These are phyloP conservation scores for Clarireedia monteithiana DNA, from an alignment of 2,329 filamentous ascomycete genomes.

Conservation along the genomic window DNA sequence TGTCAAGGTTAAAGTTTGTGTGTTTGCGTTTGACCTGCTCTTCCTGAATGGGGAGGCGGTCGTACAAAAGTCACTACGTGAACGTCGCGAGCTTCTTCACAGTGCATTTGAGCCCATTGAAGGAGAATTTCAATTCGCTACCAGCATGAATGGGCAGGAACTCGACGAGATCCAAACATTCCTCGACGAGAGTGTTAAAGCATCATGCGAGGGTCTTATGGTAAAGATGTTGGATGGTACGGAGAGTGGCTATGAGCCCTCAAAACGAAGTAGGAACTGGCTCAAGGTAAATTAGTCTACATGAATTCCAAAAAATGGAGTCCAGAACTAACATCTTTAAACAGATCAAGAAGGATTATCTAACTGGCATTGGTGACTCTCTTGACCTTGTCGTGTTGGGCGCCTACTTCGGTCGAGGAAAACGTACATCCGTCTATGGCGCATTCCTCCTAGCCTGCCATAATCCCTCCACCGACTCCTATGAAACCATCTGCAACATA, in stretches of 20 bases:
- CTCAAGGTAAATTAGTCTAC: constrained; percentile 59
- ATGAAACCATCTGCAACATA: constrained; percentile 97
- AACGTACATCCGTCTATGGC: constrained; percentile 91
- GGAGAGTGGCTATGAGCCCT: constrained; percentile 92
- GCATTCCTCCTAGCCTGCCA: constrained; percentile 94
- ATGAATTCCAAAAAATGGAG: neutral
- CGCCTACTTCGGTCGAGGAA: constrained; percentile 89
- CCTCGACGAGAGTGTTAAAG: constrained; percentile 90
- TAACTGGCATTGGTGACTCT: constrained; percentile 86
- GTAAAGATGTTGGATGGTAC: constrained; percentile 96
- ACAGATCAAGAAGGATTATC: constrained; percentile 95
- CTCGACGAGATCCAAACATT: constrained; percentile 90
- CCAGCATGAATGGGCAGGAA: constrained; percentile 77
- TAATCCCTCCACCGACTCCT: constrained; percentile 70
- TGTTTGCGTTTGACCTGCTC: constrained; percentile 91
- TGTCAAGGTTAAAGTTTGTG: constrained; percentile 92
- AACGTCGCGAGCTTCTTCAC: constrained; percentile 70
- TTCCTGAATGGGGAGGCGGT: constrained; percentile 88
- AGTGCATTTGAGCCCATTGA: constrained; percentile 68
- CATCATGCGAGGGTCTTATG: constrained; percentile 95
- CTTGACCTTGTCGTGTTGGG: constrained; percentile 93
- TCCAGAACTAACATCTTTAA: neutral
- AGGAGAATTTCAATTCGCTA: constrained; percentile 87
- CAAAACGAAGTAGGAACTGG: constrained; percentile 95
- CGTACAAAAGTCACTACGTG: constrained; percentile 78